Evolutionary conservation across 2,329 filamentous ascomycete genomes (phyloP).

Genomic region (Ophiostoma ips): DNA sequence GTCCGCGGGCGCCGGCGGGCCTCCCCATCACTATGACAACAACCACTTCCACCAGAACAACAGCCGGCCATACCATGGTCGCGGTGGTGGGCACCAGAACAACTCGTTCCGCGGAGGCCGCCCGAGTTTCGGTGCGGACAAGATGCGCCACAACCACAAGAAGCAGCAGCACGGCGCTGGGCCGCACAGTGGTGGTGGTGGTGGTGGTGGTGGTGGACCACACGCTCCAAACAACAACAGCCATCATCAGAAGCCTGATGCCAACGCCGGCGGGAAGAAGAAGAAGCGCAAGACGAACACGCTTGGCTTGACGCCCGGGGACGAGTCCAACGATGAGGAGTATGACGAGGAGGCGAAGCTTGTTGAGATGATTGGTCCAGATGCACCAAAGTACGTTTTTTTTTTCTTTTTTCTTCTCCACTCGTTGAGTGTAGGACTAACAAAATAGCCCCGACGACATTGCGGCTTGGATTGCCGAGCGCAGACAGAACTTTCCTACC

Average conservation of each 20-base stretch:
- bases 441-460: conserved; percentile 49
- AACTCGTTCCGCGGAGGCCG: conserved; percentile 19
- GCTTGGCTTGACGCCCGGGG: conserved; percentile 55
- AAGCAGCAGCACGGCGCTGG: background rate
- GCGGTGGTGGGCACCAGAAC: conserved; percentile 27
- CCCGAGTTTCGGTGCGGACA: conserved; percentile 25
- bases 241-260: conserved; percentile 37
- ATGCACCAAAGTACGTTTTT: conserved; percentile 37
- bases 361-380: conserved; percentile 39
- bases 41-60: conserved; percentile 18
- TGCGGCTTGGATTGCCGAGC: conserved; percentile 65
- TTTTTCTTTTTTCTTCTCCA: background rate
- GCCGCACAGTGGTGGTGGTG: background rate
- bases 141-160: conserved; percentile 24
- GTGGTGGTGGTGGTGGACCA: no score
- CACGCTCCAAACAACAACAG: conserved; percentile 3
- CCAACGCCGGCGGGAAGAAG: conserved; percentile 40
- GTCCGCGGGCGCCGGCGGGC: conserved; percentile 17
- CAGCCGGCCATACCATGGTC: conserved; percentile 18
- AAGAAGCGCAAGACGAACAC: conserved; percentile 62
- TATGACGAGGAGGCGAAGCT: conserved; percentile 54
- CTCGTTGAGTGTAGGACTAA: conserved; percentile 5
- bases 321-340: conserved; percentile 53
- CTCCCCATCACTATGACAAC: conserved; percentile 18
- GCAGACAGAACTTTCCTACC: conserved; percentile 69